Percentiles rank a stretch among this genome's conserved stretches.
Evolutionary conservation across 2,329 filamentous ascomycete genomes (phyloP).

Genomic region (Alternaria alternata): DNA sequence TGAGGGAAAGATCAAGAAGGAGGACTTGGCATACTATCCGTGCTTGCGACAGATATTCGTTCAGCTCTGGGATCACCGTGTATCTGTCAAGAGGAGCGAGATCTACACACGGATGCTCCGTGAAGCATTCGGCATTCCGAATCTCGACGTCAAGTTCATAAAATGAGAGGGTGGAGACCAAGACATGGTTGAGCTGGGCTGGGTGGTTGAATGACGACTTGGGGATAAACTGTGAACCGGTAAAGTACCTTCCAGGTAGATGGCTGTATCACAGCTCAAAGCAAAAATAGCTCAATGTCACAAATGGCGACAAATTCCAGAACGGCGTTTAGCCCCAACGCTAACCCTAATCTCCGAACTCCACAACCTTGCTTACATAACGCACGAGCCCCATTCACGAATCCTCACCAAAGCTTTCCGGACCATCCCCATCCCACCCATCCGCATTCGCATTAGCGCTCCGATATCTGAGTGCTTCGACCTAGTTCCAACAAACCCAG

Average conservation of each 20-base stretch:
- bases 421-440: neutral
- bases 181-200: too few relatives aligned
- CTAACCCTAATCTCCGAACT: slow-evolving; percentile 16
- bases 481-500: neutral
- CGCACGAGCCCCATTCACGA: slow-evolving; percentile 17
- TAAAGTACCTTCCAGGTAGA: neutral
- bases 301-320: neutral
- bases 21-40: too few relatives aligned
- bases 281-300: too few relatives aligned
- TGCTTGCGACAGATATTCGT: too few relatives aligned
- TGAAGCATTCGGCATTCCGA: too few relatives aligned
- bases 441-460: slow-evolving; percentile 13
- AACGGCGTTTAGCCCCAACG: slow-evolving; percentile 6
- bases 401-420: slow-evolving; percentile 5
- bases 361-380: slow-evolving; percentile 21
- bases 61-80: too few relatives aligned
- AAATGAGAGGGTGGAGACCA: neutral
- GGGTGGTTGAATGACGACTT: too few relatives aligned
- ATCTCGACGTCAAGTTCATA: too few relatives aligned
- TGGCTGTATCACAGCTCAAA: neutral
- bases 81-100: too few relatives aligned
- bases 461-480: neutral
- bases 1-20: too few relatives aligned
- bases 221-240: too few relatives aligned
- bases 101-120: too few relatives aligned